Percentiles rank a stretch among this genome's conserved stretches.
These are phyloP conservation scores for Silene conica DNA, from an alignment of 148 eudicot genomes.

Conservation along the genomic window DNA sequence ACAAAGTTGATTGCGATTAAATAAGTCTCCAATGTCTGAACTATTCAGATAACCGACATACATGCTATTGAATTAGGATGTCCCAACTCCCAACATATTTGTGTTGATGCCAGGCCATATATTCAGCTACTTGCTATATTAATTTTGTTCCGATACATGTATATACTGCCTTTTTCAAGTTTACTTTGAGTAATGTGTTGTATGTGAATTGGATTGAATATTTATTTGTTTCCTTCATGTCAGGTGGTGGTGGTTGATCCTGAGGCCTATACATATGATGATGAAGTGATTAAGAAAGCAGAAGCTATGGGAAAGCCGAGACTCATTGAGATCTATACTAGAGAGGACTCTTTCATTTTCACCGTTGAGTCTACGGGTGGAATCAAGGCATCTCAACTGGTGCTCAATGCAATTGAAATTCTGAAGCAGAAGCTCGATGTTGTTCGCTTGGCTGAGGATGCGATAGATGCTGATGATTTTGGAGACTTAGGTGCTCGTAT, in stretches of 20 bases:
- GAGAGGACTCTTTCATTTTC: slow-evolving; percentile 88
- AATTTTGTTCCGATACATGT: too few relatives aligned
- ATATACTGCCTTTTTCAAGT: too few relatives aligned
- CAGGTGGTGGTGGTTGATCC: slow-evolving; percentile 78
- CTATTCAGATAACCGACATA: too few relatives aligned
- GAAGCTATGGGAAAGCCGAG: slow-evolving; percentile 90
- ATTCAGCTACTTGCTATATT: background rate
- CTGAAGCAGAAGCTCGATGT: slow-evolving; percentile 88
- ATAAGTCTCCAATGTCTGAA: too few relatives aligned
- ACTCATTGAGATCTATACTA: slow-evolving; percentile 67
- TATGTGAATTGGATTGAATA: too few relatives aligned
- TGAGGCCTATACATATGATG: slow-evolving; percentile 87
- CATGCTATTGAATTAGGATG: too few relatives aligned
- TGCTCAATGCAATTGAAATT: slow-evolving; percentile 79
- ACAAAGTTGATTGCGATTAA: too few relatives aligned
- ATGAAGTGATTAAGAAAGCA: slow-evolving; percentile 86
- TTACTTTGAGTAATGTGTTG: too few relatives aligned
- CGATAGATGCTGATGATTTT: slow-evolving; percentile 81
- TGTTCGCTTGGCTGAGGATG: slow-evolving; percentile 82
- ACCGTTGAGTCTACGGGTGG: slow-evolving; percentile 95
- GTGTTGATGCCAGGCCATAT: too few relatives aligned
- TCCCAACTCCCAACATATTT: too few relatives aligned
- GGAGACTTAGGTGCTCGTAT: slow-evolving; percentile 89
- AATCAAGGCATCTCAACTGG: slow-evolving; percentile 74
- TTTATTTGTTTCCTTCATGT: too few relatives aligned